These are phyloP conservation scores for Rhynchosporium secalis DNA, from an alignment of 2,329 filamentous ascomycete species.

Conservation along the genomic window DNA sequence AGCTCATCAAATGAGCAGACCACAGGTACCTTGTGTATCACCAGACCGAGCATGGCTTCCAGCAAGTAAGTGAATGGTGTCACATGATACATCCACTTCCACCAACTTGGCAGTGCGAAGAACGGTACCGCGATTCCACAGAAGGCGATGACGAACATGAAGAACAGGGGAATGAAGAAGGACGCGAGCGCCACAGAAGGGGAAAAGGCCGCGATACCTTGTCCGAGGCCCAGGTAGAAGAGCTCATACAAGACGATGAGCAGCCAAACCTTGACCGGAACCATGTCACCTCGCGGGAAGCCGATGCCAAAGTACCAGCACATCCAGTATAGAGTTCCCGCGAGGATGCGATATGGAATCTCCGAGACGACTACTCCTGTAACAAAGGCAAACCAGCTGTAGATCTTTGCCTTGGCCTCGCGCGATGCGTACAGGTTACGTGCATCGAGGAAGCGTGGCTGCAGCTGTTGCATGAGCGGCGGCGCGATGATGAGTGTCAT, in stretches of 20 bases:
- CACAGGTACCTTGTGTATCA: not conserved
- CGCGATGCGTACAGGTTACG: slow-evolving; percentile 1
- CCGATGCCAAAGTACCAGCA: slow-evolving; percentile 4
- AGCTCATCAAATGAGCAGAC: not conserved
- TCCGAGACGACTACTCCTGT: not conserved
- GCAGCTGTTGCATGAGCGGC: slow-evolving; percentile 8
- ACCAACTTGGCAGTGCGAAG: not conserved
- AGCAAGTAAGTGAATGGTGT: slow-evolving; percentile 5
- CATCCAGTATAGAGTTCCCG: not conserved
- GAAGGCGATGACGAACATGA: not conserved
- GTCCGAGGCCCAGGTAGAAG: slow-evolving; percentile 5
- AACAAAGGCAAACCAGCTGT: slow-evolving; percentile 6
- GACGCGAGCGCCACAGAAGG: slow-evolving; percentile 1
- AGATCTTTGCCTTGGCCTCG: slow-evolving; percentile 3
- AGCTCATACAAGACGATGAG: slow-evolving; percentile 11
- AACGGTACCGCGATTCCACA: not conserved
- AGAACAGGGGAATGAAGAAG: slow-evolving; percentile 4
- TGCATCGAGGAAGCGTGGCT: not conserved
- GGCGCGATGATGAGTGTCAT: slow-evolving; percentile 4
- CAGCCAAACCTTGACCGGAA: not conserved
- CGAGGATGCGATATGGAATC: not conserved
- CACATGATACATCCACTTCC: slow-evolving; percentile 4
- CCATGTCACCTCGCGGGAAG: not conserved
- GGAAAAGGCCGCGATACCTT: slow-evolving; percentile 5
- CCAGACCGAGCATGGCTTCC: not conserved